A percentile compares a stretch with the other conserved stretches of the same genome.
phyloP scores from a whole-genome alignment of 352 stramenopile genomes.

The Globisporangium emineosum region DNA sequence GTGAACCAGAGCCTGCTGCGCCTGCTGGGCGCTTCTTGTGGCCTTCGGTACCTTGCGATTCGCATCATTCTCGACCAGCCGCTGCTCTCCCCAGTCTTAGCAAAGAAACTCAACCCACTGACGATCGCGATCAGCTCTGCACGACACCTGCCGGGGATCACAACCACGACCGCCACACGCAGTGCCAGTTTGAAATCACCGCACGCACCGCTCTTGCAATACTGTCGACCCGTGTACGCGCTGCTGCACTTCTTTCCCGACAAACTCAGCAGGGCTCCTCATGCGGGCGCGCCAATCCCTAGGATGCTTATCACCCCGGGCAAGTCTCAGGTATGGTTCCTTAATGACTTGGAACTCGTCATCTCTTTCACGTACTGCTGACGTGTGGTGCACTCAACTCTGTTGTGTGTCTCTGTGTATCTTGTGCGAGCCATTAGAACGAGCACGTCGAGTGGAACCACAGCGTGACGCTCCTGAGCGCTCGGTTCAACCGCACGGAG shows the following conservation, averaged over 20 bases:
- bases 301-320: slow-evolving; percentile 24
- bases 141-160: slow-evolving; percentile 48
- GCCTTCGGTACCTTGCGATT: slow-evolving; percentile 49
- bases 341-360: neutral
- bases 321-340: slow-evolving; percentile 33
- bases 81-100: slow-evolving; percentile 35
- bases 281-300: neutral
- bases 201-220: slow-evolving; percentile 33
- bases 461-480: slow-evolving; percentile 52
- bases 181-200: slow-evolving; percentile 24
- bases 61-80: slow-evolving; percentile 47
- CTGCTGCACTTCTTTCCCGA: slow-evolving; percentile 51
- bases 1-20: slow-evolving; percentile 28
- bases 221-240: slow-evolving; percentile 60
- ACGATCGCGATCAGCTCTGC: slow-evolving; percentile 48
- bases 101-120: slow-evolving; percentile 60
- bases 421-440: slow-evolving; percentile 8
- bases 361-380: neutral
- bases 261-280: slow-evolving; percentile 17
- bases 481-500: slow-evolving; percentile 31
- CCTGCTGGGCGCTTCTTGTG: slow-evolving; percentile 12
- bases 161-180: slow-evolving; percentile 10
- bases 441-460: slow-evolving; percentile 39
- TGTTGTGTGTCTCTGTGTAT: neutral
- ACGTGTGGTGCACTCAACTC: neutral